Conservation (phyloP, 2,329 filamentous ascomycete genomes). For the Ceratocystis smalleyi region DNA sequence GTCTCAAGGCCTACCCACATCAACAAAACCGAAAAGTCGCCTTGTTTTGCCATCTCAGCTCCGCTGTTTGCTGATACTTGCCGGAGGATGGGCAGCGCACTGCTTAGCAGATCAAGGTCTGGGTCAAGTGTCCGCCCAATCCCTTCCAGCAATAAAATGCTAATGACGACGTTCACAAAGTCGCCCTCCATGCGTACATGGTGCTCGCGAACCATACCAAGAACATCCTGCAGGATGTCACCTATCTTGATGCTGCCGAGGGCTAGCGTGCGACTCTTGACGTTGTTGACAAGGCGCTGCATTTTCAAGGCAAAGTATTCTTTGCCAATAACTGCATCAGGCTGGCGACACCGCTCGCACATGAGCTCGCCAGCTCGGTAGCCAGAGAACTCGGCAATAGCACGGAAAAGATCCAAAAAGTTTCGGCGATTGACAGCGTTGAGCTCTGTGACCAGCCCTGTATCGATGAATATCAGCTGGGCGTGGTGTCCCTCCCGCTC, state of each 20-base stretch:
- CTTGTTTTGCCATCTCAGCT: constrained; percentile 50
- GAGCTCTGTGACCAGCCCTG: constrained; percentile 84
- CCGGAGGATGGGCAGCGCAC: constrained; percentile 76
- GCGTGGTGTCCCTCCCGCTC: constrained; percentile 80
- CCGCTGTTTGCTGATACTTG: constrained; percentile 70
- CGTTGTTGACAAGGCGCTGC: constrained; percentile 84
- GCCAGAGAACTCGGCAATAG: constrained; percentile 90
- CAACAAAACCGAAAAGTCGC: constrained; percentile 71
- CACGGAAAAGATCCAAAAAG: constrained; percentile 89
- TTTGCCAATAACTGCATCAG: constrained; percentile 71
- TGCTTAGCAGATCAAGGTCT: constrained; percentile 68
- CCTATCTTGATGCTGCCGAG: constrained; percentile 92
- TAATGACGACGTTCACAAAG: constrained; percentile 96
- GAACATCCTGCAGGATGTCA: constrained; percentile 78
- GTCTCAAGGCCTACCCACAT: constrained; percentile 88
- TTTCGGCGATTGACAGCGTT: constrained; percentile 75
- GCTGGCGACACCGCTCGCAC: constrained; percentile 88
- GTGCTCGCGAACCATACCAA: constrained; percentile 79
- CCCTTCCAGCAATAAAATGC: constrained; percentile 81
- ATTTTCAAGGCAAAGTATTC: constrained; percentile 91
- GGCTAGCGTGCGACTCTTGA: constrained; percentile 82
- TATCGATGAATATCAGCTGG: constrained; percentile 94
- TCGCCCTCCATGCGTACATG: constrained; percentile 93
- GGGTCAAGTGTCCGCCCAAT: constrained; percentile 82
- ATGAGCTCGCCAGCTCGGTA: constrained; percentile 90